Base-by-base conservation (phyloP, 1,284 basidiomycete species). In the Naganishia liquefaciens region DNA sequence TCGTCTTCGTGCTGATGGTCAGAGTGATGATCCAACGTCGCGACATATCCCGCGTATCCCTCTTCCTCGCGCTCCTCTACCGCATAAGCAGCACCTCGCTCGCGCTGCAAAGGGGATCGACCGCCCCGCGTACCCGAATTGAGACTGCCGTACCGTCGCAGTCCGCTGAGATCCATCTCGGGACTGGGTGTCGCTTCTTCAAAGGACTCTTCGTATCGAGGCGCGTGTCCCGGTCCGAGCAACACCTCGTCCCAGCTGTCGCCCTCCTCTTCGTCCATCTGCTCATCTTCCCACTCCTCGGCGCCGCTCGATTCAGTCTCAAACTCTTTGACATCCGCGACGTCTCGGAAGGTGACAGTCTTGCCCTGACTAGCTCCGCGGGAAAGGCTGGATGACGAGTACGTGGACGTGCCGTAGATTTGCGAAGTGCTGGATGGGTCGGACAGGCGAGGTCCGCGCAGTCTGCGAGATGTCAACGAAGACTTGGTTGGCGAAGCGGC, bases 261-360 rank as follows among this genome's bases (percentile, higher is more conserved):
- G 3, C 44, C 52, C 23, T 46, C 58, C 33, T 53, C 60, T 44
- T 62, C 52, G n/a, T 51, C 33, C 21, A 54, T 54, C 23, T 37
- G 42, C 5, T 57, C 51, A 46, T 65, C 64, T 46, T 66, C 64
- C 39, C 64, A 49, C 19, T 62, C 52, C 21, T 61, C 52, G 19
- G 19, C 47, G 25, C 44, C 51, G 49, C 61, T 68, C 47, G 42
- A 54, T 19, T 55, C 63, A 10, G 42, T 74, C 65, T 90, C 87
- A 74, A 91, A 92, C 76, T 95, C 92, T 65, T 94, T 81, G 28
- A 96, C 91, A 70, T 95, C 91, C 69, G 90, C 91, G 9, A 86
- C 83, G 70, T 89, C 86, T 76, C 91, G 85, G 70, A 92, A 96
- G 0, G 88, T 91, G 53, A 96, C 93, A 0, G 88, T 93, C 78